Evolutionary conservation across 2,329 filamentous ascomycete genomes (phyloP).

Genomic region (Alternaria triticimaculans): DNA sequence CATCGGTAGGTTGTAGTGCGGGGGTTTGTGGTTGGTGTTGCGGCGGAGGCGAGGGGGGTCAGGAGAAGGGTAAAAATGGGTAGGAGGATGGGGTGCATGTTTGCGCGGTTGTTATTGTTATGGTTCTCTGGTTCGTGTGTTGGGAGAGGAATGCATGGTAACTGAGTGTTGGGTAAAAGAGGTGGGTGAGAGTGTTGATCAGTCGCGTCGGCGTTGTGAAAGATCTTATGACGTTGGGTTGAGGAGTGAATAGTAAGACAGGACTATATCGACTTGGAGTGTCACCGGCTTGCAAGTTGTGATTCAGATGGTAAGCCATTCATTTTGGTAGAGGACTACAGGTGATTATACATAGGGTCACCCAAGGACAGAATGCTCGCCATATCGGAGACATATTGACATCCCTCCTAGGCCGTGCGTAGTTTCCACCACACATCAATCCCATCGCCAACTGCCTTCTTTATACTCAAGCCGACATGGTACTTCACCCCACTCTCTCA

Average conservation of each 20-base stretch:
- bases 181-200: background rate
- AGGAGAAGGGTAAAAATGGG: background rate
- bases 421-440: background rate
- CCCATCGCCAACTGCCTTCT: background rate
- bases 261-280: background rate
- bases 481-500: background rate
- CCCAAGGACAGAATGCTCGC: background rate
- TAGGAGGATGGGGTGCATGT: background rate
- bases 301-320: background rate
- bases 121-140: background rate
- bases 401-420: background rate
- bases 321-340: background rate
- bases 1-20: background rate
- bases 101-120: background rate
- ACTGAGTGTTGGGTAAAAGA: background rate
- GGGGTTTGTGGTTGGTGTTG: background rate
- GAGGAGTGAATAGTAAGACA: background rate
- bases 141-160: background rate
- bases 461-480: background rate
- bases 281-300: background rate
- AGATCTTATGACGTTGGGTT: background rate
- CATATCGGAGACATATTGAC: background rate
- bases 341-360: background rate
- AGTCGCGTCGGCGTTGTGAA: background rate
- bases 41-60: background rate